A percentile compares a stretch with the other conserved stretches of the same genome.
Evolutionary conservation across 305 asterid species (phyloP).

Genomic region (Fraxinus sp.): DNA sequence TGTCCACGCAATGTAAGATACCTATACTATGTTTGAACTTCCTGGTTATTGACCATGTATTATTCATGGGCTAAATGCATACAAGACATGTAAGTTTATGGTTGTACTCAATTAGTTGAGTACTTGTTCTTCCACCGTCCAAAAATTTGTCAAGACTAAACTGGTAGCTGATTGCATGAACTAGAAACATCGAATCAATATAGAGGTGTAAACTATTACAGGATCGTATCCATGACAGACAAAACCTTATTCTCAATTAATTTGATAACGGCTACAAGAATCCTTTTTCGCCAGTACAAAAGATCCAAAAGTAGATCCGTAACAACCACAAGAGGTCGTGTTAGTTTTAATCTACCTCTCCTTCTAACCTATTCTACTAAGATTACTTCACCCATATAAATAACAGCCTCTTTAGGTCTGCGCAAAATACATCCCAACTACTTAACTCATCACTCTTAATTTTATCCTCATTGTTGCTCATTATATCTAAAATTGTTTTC

Average conservation of each 20-base stretch:
- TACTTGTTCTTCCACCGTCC: background rate
- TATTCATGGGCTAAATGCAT: background rate
- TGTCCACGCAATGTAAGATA: slow-evolving; percentile 52
- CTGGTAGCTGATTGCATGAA: background rate
- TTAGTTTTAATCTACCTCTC: background rate
- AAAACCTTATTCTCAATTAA: background rate
- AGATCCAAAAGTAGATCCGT: background rate
- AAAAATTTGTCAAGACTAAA: background rate
- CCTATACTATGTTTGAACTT: slow-evolving; percentile 6
- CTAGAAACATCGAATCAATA: background rate
- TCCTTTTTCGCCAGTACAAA: background rate
- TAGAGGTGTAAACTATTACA: background rate
- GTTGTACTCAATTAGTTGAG: background rate
- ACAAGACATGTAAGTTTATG: background rate
- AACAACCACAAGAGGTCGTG: background rate
- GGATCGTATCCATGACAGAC: background rate
- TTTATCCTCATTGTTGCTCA: background rate
- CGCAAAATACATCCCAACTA: background rate
- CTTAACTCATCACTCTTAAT: background rate
- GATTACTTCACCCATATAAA: background rate
- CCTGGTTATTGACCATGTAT: background rate
- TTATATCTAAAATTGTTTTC: background rate
- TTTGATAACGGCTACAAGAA: background rate
- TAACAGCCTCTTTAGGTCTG: background rate
- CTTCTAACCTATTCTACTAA: background rate